phyloP scores from a whole-genome alignment of 2,329 filamentous ascomycete species.

The Fusarium sp. region DNA sequence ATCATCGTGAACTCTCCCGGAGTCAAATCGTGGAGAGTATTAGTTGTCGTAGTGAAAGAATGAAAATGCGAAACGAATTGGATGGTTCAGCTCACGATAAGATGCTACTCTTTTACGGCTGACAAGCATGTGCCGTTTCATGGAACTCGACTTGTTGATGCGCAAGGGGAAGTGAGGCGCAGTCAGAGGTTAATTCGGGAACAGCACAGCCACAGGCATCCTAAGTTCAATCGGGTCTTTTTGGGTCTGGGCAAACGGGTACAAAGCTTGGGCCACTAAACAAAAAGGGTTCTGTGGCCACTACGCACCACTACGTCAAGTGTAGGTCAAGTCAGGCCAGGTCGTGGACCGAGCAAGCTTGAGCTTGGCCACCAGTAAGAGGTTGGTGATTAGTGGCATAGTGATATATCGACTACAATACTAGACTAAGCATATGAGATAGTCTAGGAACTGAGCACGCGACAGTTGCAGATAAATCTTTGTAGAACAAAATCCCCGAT shows the following conservation, averaged over 20 bases:
- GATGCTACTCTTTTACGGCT: constrained; percentile 28
- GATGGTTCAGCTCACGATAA: constrained; percentile 26
- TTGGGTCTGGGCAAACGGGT: constrained; percentile 16
- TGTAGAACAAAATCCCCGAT: background rate
- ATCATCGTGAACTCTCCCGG: constrained; percentile 36
- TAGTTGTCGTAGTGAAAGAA: background rate
- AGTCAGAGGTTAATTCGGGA: constrained; percentile 18
- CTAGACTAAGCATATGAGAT: background rate
- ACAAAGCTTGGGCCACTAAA: constrained; percentile 36
- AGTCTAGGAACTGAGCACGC: constrained; percentile 7
- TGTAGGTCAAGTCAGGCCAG: constrained; percentile 9
- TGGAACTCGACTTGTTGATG: constrained; percentile 4
- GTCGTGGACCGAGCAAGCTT: constrained; percentile 19
- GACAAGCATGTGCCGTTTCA: constrained; percentile 28
- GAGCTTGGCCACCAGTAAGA: constrained; percentile 37
- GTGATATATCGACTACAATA: background rate
- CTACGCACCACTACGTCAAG: constrained; percentile 31
- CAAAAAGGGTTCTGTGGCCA: constrained; percentile 32
- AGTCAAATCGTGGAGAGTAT: background rate
- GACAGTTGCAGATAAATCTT: constrained; percentile 7
- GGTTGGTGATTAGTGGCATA: constrained; percentile 4
- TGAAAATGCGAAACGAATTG: constrained; percentile 14
- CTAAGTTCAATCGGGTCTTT: constrained; percentile 11
- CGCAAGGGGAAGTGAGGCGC: constrained; percentile 41
- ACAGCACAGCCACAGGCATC: constrained; percentile 43